These are phyloP conservation scores for Tuber melanosporum DNA, from an alignment of 495 filamentous ascomycete species.

Conservation along the genomic window DNA sequence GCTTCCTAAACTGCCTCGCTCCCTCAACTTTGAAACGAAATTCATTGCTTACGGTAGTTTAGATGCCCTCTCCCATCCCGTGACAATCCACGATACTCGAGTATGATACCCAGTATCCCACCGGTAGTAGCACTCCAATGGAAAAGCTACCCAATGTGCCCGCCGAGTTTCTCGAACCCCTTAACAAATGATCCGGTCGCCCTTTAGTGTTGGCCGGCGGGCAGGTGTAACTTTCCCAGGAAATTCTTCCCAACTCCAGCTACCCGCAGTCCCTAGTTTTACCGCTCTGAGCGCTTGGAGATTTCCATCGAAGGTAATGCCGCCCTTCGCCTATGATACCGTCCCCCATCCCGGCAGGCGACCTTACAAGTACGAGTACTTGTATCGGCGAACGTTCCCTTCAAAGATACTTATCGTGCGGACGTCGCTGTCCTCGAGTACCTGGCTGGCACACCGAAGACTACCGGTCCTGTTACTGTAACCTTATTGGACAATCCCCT, in stretches of 20 bases:
- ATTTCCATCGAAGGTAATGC: background rate
- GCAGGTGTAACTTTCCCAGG: background rate
- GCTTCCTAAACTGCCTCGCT: background rate
- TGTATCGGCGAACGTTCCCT: background rate
- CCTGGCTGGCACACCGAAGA: background rate
- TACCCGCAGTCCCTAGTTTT: background rate
- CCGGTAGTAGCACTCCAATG: background rate
- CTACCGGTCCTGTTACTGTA: background rate
- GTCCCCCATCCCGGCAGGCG: background rate
- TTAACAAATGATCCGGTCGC: background rate
- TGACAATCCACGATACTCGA: background rate
- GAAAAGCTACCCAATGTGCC: background rate
- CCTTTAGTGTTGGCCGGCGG: background rate
- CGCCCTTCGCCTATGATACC: background rate
- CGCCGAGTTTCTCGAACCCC: background rate
- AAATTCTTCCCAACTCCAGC: background rate
- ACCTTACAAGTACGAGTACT: background rate
- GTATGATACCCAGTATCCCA: background rate
- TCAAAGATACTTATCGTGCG: background rate
- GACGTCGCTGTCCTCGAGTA: background rate
- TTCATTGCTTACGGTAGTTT: background rate
- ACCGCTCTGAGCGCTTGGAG: background rate
- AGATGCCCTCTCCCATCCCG: background rate
- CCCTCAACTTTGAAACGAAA: background rate
- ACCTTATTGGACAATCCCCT: background rate